phyloP scores from a whole-genome alignment of 768 basidiomycete species.

The Agaricus blazei region DNA sequence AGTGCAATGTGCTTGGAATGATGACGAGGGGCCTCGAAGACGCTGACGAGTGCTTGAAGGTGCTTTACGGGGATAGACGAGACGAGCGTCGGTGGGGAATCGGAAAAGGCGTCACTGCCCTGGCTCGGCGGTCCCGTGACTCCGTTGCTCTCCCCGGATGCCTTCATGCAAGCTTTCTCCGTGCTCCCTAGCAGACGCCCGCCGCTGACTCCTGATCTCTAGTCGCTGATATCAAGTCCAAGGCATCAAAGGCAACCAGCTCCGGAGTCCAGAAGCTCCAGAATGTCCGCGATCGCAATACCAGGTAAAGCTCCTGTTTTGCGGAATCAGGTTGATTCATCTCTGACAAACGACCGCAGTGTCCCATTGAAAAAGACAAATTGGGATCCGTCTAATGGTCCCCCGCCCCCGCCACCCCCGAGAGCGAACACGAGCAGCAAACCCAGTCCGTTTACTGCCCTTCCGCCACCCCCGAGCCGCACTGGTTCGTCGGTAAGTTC shows the following conservation, averaged over 20 bases:
- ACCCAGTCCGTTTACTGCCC: slow-evolving; percentile 20
- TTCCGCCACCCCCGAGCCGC: slow-evolving; percentile 33
- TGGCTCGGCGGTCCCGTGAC: neutral
- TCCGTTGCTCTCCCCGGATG: slow-evolving; percentile 14
- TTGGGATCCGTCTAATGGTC: slow-evolving; percentile 58
- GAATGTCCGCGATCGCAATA: slow-evolving; percentile 51
- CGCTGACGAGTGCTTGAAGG: neutral
- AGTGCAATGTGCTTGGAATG: neutral
- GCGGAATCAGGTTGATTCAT: neutral
- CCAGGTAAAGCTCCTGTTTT: slow-evolving; percentile 29
- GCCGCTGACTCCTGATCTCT: slow-evolving; percentile 4
- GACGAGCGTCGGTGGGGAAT: neutral
- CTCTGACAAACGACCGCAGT: slow-evolving; percentile 24
- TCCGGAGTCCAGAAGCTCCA: slow-evolving; percentile 45
- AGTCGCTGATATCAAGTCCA: slow-evolving; percentile 66
- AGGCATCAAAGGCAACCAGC: slow-evolving; percentile 59
- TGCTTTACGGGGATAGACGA: slow-evolving; percentile 1
- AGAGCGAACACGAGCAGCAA: slow-evolving; percentile 26
- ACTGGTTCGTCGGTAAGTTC: slow-evolving; percentile 19
- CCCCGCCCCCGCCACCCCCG: slow-evolving; percentile 45
- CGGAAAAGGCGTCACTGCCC: neutral
- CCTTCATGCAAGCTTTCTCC: slow-evolving; percentile 27
- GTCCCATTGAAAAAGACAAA: slow-evolving; percentile 55
- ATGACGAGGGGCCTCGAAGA: neutral
- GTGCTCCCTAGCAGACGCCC: neutral